A percentile compares a stretch with the other conserved stretches of the same genome.
Evolutionary conservation across 163 green algal species (phyloP).

Genomic region (Scenedesmus sp.): DNA sequence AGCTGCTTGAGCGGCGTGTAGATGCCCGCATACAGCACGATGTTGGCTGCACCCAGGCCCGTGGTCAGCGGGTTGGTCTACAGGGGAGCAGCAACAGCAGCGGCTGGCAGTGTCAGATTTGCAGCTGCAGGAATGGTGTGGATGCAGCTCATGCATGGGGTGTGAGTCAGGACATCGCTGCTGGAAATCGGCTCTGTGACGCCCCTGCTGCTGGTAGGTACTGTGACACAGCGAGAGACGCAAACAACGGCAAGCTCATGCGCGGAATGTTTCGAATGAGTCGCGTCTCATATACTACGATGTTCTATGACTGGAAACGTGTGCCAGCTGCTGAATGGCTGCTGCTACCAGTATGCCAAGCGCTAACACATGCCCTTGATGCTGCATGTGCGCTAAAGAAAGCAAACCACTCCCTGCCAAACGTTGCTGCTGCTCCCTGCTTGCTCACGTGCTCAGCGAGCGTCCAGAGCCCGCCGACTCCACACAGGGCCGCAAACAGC

Average conservation of each 20-base stretch:
- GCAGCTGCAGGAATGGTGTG: not conserved
- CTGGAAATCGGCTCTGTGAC: no score
- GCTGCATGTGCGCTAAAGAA: not conserved
- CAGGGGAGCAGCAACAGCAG: not conserved
- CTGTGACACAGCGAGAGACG: no score
- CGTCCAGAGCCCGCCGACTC: slow-evolving; percentile 77
- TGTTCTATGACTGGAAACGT: no score
- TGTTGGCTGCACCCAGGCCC: slow-evolving; percentile 92
- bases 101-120: not conserved
- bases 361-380: not conserved
- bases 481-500: slow-evolving; percentile 84
- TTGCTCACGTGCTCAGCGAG: slow-evolving; percentile 64
- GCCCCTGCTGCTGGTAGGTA: no score
- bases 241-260: no score
- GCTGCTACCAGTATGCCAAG: not conserved
- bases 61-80: slow-evolving; percentile 93
- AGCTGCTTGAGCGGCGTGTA: slow-evolving; percentile 99
- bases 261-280: no score
- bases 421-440: not conserved
- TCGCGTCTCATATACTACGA: no score
- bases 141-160: not conserved
- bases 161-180: no score
- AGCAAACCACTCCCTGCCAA: not conserved
- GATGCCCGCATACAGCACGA: slow-evolving; percentile 94
- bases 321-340: not conserved